Percentiles rank a stretch among this genome's conserved stretches.
Evolutionary conservation across 2,329 filamentous ascomycete species (phyloP).

Genomic region (Colletotrichum magnum): DNA sequence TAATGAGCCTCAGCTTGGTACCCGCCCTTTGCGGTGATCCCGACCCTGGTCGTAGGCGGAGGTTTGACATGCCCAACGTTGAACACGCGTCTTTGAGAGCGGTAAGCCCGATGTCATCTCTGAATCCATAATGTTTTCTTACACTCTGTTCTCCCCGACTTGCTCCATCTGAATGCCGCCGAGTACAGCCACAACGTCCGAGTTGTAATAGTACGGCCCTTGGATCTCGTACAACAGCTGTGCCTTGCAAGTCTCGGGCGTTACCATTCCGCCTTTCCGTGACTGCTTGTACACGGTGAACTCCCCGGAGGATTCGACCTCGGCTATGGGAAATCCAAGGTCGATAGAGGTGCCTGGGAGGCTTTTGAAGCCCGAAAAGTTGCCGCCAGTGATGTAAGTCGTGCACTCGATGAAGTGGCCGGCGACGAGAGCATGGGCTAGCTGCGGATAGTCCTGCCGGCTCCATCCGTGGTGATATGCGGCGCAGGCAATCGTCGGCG

Average conservation of each 20-base stretch:
- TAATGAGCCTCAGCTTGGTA: constrained; percentile 62
- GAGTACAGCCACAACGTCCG: constrained; percentile 58
- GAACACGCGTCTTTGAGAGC: constrained; percentile 15
- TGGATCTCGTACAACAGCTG: constrained; percentile 63
- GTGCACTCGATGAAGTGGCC: constrained; percentile 67
- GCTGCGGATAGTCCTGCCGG: constrained; percentile 57
- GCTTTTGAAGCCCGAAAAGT: constrained; percentile 64
- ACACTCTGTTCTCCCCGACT: constrained; percentile 52
- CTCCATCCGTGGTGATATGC: constrained; percentile 66
- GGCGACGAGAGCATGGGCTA: constrained; percentile 62
- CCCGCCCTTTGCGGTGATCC: constrained; percentile 58
- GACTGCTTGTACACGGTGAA: constrained; percentile 64
- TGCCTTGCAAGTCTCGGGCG: constrained; percentile 49
- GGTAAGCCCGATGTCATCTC: neutral
- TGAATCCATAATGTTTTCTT: neutral
- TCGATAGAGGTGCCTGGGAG: constrained; percentile 52
- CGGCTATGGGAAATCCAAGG: constrained; percentile 64
- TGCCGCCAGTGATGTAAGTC: constrained; percentile 65
- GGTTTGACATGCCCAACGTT: constrained; percentile 44
- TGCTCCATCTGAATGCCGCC: constrained; percentile 62
- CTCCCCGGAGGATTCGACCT: constrained; percentile 59
- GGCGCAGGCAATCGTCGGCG: constrained; percentile 64
- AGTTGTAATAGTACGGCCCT: constrained; percentile 59
- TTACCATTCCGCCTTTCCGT: constrained; percentile 43
- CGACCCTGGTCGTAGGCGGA: constrained; percentile 54